These are phyloP conservation scores for Lupinus albus DNA, from an alignment of 306 rosid species.

Conservation along the genomic window DNA sequence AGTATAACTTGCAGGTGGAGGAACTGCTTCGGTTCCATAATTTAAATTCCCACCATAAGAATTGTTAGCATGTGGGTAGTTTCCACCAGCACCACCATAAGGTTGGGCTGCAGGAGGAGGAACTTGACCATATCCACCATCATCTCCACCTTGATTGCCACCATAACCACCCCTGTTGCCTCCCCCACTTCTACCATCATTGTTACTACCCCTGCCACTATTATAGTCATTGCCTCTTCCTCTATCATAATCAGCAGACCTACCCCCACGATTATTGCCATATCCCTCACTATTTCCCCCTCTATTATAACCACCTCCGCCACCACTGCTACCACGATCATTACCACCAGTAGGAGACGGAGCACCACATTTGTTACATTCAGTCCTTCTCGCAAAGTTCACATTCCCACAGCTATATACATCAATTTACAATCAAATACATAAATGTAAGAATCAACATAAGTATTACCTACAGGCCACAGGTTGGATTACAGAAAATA, in stretches of 20 bases:
- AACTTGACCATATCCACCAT: constrained; percentile 74
- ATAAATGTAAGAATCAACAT: constrained; percentile 3
- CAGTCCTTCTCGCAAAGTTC: constrained; percentile 93
- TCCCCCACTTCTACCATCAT: constrained; percentile 63
- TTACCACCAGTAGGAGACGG: constrained; percentile 70
- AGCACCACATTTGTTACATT: constrained; percentile 95
- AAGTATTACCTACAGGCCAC: background rate
- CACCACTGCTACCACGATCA: constrained; percentile 46
- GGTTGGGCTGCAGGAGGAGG: constrained; percentile 67
- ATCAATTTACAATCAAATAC: constrained; percentile 33
- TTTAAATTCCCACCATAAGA: constrained; percentile 59
- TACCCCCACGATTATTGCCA: constrained; percentile 57
- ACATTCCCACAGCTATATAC: constrained; percentile 79
- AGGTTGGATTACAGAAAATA: background rate
- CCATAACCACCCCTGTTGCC: constrained; percentile 66
- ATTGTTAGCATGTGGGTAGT: constrained; percentile 57
- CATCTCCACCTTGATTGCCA: constrained; percentile 78
- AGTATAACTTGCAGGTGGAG: constrained; percentile 85
- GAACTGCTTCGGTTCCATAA: constrained; percentile 90
- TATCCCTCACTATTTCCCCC: constrained; percentile 62
- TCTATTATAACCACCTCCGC: constrained; percentile 48
- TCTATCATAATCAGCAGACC: constrained; percentile 59
- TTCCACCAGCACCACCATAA: constrained; percentile 64
- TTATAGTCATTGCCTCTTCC: constrained; percentile 59
- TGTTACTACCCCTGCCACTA: constrained; percentile 47